Percentiles rank a stretch among this genome's conserved stretches.
These are phyloP conservation scores for Kurtzmaniella cleridarum DNA, from an alignment of 805 yeast species.

Conservation along the genomic window DNA sequence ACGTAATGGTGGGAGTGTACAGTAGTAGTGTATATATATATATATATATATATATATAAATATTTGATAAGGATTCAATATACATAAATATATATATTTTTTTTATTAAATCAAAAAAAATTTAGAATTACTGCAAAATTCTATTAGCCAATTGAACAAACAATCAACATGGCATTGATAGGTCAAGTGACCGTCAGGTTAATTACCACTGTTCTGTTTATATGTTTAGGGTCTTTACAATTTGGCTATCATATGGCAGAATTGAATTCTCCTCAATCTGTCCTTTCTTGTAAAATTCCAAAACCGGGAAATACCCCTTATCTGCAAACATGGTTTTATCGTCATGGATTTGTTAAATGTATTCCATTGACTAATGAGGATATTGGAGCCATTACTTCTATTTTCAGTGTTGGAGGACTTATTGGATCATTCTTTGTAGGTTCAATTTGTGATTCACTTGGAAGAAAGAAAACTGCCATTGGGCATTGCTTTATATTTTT, in stretches of 20 bases:
- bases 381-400: conserved; percentile 70
- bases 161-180: background rate
- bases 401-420: conserved; percentile 81
- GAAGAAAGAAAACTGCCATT: conserved; percentile 53
- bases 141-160: background rate
- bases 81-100: too few species aligned
- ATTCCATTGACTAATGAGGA: conserved; percentile 51
- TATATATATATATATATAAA: too few species aligned
- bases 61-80: too few species aligned
- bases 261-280: conserved; percentile 80
- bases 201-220: conserved; percentile 45
- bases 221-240: conserved; percentile 76
- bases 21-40: too few species aligned
- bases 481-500: conserved; percentile 47
- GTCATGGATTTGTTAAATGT: conserved; percentile 43
- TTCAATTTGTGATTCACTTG: conserved; percentile 54
- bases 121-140: background rate
- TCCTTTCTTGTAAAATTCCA: conserved; percentile 49
- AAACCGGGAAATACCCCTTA: conserved; percentile 29
- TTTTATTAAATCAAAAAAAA: background rate
- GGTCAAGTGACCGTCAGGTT: conserved; percentile 26
- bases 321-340: conserved; percentile 35
- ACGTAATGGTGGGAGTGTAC: too few species aligned
- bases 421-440: conserved; percentile 70
- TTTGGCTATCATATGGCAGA: conserved; percentile 96